phyloP scores from a whole-genome alignment of 306 rosid genomes.

The Arachis stenosperma region DNA sequence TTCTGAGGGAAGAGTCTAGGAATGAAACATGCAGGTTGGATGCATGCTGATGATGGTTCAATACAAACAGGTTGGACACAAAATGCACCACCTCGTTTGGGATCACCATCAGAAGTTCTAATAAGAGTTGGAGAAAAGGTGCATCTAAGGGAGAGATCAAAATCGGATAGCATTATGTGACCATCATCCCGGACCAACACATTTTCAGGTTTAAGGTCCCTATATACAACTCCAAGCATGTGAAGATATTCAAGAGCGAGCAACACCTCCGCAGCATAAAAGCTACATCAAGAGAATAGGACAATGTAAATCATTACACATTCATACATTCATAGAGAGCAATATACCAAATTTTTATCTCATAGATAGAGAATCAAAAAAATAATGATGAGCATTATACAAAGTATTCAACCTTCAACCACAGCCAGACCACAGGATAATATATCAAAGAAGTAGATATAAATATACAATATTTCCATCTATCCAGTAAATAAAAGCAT shows the following conservation, averaged over 20 bases:
- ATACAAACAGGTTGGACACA: slow-evolving; percentile 96
- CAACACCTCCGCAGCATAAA: slow-evolving; percentile 97
- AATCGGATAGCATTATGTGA: slow-evolving; percentile 98
- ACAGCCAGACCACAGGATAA: no score
- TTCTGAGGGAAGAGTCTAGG: slow-evolving; percentile 87
- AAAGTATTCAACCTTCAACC: no score
- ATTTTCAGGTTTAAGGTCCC: slow-evolving; percentile 98
- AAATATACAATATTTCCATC: no score
- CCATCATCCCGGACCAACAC: slow-evolving; percentile 99
- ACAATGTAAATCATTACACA: slow-evolving; percentile 15
- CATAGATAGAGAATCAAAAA: slow-evolving; percentile 9
- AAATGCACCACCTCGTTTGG: slow-evolving; percentile 87
- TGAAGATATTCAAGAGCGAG: slow-evolving; percentile 97
- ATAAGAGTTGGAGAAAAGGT: slow-evolving; percentile 86
- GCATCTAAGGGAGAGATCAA: slow-evolving; percentile 94
- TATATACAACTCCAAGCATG: slow-evolving; percentile 98
- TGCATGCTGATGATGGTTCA: slow-evolving; percentile 90
- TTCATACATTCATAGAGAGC: neutral
- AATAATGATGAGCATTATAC: no score
- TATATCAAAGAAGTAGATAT: no score
- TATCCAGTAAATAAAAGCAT: no score
- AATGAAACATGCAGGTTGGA: slow-evolving; percentile 92
- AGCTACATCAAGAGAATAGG: slow-evolving; percentile 55
- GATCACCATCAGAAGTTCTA: slow-evolving; percentile 74
- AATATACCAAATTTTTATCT: neutral